Evolutionary conservation across 2,329 filamentous ascomycete species (phyloP), one percentile per base, ranked within the genome.

Genomic region (Aspergillus sp.): DNA sequence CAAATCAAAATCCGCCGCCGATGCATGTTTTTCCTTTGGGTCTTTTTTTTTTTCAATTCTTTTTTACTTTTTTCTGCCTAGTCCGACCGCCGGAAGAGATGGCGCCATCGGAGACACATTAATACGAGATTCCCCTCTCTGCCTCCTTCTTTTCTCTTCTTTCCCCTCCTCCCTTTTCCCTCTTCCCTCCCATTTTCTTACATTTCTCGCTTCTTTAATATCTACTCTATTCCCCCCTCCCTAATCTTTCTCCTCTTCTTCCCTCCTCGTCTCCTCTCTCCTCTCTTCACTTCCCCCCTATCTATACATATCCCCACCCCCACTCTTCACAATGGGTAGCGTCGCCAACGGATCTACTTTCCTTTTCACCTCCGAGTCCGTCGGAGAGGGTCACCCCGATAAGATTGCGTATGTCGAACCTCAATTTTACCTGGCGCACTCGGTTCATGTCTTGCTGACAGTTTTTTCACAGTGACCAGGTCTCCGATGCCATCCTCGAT

Each of bases 401-500:
- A 96, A 96, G 90, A 96, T 96, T 78, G 91, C 90, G 84, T 87
- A 76, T 67, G 81, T 77, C 60, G 62, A 60, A 61, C 55, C 50
- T 56, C 39, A 25, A 57, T 58, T 8, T 13, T 5, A 41, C 19
- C 21, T 23, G 13, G 11, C 41, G n/a, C 17, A 23, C 21, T 25
- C 13, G 25, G 23, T 48, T 21, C 17, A 13, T 17, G 41, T 21
- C n/a, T 25, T 19, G 15, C 66, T 68, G 54, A 66, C 61, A 58
- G 23, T 47, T 32, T 48, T 51, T 25, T 17, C 57, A 63, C 64
- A 86, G 84, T 80, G 95, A 99, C 80, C 95, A 99, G 85, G 91
- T 98, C 76, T 98, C 94, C 66, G 95, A 99, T 84, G 94, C 95
- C 73, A 87, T 99, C 75, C 93, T 99, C 84, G 95, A 99, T 86